These are phyloP conservation scores for Zasmidium angulare DNA, from an alignment of 2,329 filamentous ascomycete genomes.

Conservation along the genomic window DNA sequence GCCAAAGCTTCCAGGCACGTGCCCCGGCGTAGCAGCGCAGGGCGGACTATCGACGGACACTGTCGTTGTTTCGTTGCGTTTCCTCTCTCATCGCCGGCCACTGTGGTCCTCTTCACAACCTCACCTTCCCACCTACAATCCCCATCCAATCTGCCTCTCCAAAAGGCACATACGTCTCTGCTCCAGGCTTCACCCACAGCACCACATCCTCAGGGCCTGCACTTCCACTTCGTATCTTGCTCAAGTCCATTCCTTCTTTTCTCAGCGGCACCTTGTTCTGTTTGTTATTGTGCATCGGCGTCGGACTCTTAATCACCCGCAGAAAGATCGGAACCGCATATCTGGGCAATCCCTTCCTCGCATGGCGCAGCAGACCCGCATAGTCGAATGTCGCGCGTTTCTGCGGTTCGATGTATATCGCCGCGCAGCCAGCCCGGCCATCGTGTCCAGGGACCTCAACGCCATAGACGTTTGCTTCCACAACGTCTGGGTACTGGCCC, in stretches of 20 bases:
- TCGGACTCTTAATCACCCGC: slow-evolving; percentile 56
- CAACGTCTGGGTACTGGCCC: slow-evolving; percentile 45
- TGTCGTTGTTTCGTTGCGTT: no score
- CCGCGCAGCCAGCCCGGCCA: slow-evolving; percentile 56
- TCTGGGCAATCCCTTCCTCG: slow-evolving; percentile 61
- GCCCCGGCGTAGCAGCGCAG: no score
- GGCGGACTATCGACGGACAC: no score
- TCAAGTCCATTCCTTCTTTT: slow-evolving; percentile 64
- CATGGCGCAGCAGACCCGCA: slow-evolving; percentile 58
- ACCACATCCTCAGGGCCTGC: slow-evolving; percentile 48
- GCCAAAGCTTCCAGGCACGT: not conserved
- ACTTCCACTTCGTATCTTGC: slow-evolving; percentile 45
- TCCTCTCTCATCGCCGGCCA: not conserved
- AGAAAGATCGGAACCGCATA: slow-evolving; percentile 78
- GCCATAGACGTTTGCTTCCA: slow-evolving; percentile 51
- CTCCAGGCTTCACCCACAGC: slow-evolving; percentile 50
- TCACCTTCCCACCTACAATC: slow-evolving; percentile 18
- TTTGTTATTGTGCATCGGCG: slow-evolving; percentile 73
- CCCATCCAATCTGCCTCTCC: slow-evolving; percentile 55
- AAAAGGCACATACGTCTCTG: slow-evolving; percentile 59
- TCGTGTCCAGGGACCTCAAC: slow-evolving; percentile 47
- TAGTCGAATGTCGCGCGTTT: slow-evolving; percentile 57
- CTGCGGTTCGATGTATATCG: slow-evolving; percentile 56
- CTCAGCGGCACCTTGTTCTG: slow-evolving; percentile 73
- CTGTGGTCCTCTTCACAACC: slow-evolving; percentile 17